Conservation (phyloP, 768 basidiomycete species). For the Leucogyrophana mollusca region DNA sequence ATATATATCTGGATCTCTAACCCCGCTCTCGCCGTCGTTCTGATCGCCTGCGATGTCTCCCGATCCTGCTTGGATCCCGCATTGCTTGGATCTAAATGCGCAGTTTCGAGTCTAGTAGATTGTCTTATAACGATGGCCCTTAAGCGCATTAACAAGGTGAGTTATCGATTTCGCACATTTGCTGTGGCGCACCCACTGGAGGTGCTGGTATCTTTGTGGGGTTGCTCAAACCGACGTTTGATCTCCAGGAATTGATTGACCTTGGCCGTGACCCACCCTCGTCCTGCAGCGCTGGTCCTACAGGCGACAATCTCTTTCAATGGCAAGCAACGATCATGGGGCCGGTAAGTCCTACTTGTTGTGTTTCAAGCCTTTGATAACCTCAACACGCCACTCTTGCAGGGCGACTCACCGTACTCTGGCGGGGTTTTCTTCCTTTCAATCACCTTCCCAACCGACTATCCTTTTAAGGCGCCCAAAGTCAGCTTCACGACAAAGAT, state of each 20-base stretch:
- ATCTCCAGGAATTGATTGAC: conserved; percentile 92
- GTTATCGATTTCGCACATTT: conserved; percentile 15
- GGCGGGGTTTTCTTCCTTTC: conserved; percentile 99
- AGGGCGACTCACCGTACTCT: conserved; percentile 97
- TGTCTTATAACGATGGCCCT: conserved; percentile 69
- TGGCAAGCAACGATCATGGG: conserved; percentile 99
- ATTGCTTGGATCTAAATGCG: conserved; percentile 1
- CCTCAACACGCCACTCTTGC: conserved; percentile 23
- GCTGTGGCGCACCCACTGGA: conserved; percentile 1
- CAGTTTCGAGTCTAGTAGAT: conserved; percentile 13
- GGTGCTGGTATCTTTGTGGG: conserved; percentile 16
- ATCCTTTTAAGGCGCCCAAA: conserved; percentile 99
- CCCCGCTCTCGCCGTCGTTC: conserved; percentile 10
- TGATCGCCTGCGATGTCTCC: conserved; percentile 38
- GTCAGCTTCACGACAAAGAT: conserved; percentile 99
- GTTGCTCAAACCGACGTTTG: conserved; percentile 13
- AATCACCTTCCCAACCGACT: conserved; percentile 93
- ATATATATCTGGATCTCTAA: neutral
- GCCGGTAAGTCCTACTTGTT: conserved; percentile 60
- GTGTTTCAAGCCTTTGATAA: conserved; percentile 10
- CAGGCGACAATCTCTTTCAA: conserved; percentile 97
- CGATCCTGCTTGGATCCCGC: conserved; percentile 22
- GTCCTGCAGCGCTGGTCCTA: conserved; percentile 98
- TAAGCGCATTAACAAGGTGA: conserved; percentile 99
- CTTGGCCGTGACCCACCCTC: conserved; percentile 99